Evolutionary conservation across 73 alveolate genomes (phyloP), one percentile per base, ranked within the genome.

Genomic region (Paramecium biaurelia): DNA sequence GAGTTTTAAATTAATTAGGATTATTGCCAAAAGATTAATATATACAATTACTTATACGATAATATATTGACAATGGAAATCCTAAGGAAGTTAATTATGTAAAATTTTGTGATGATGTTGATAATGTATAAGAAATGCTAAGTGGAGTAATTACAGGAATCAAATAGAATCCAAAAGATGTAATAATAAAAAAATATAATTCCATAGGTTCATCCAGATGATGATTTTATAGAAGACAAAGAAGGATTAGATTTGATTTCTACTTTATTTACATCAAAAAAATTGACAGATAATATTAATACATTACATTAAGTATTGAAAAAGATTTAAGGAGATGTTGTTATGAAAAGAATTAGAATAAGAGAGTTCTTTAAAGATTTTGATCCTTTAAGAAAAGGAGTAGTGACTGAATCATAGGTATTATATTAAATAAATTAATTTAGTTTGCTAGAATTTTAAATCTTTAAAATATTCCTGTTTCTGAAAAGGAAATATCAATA

Each of bases 361-460:
- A 93, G 94, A 82, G 99, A 97, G 85, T 97, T 97, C 93, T 96
- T 95, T 94, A 95, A 96, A 92, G 99, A 97, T 92, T 97, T 88
- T 70, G 99, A 97, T 92, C 92, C 95, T 35, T 89, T 97, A 14
- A 95, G 99, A 92, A 97, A 97, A 86, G 98, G 99, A 14, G 85
- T 95, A 26, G 98, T 97, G 12, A 93, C 98, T 5, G 89, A 89
- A 67, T 38, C 85, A 12, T 70, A 92, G 57, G 93, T 82, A 86
- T 26, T 8, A 11, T 1, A 63, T 63, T 2, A 11, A 2, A 4
- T 58, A 0, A 37, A 32, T 37, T 4, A n/a, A 20, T 72, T 30
- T 95, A 96, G 94, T 97, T 97, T 93, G 88, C 93, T 92, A 87
- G 97, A 57, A 94, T 96, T 30, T 94, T 98, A 37, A 93, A 96